phyloP scores from a whole-genome alignment of 371 early-diverging fungal genomes.

The Mucor sp. region DNA sequence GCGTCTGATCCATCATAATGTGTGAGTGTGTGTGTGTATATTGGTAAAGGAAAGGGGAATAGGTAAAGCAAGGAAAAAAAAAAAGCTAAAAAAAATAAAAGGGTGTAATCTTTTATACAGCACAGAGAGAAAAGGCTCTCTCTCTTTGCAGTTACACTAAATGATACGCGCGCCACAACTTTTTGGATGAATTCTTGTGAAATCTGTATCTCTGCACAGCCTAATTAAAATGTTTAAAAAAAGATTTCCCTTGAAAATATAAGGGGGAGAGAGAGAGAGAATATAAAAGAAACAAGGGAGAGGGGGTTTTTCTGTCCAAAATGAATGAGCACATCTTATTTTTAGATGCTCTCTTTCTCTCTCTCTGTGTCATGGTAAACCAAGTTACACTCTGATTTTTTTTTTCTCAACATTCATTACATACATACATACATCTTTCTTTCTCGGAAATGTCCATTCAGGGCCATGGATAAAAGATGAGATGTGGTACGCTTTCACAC shows the following conservation, averaged over 20 bases:
- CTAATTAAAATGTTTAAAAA: not conserved
- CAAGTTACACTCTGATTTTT: too few relatives aligned
- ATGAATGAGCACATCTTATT: too few relatives aligned
- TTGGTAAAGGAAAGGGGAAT: not conserved
- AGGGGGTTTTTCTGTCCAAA: too few relatives aligned
- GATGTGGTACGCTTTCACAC: too few relatives aligned
- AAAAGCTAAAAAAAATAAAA: not conserved
- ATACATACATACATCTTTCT: too few relatives aligned
- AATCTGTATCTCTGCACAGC: not conserved
- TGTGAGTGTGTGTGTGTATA: not conserved
- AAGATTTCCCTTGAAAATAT: not conserved
- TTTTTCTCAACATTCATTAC: too few relatives aligned
- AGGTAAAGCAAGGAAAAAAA: not conserved
- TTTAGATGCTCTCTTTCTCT: too few relatives aligned
- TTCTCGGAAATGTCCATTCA: too few relatives aligned
- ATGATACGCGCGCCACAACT: conserved; percentile 19
- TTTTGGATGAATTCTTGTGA: not conserved
- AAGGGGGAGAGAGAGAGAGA: not conserved
- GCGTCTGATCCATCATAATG: not conserved
- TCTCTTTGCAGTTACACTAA: conserved; percentile 6
- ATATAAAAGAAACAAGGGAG: too few relatives aligned
- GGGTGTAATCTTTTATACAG: not conserved
- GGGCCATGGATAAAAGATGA: too few relatives aligned
- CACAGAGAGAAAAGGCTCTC: not conserved
- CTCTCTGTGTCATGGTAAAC: too few relatives aligned